Conservation (phyloP, 2,329 filamentous ascomycete species). For the Beauveria sp. region DNA sequence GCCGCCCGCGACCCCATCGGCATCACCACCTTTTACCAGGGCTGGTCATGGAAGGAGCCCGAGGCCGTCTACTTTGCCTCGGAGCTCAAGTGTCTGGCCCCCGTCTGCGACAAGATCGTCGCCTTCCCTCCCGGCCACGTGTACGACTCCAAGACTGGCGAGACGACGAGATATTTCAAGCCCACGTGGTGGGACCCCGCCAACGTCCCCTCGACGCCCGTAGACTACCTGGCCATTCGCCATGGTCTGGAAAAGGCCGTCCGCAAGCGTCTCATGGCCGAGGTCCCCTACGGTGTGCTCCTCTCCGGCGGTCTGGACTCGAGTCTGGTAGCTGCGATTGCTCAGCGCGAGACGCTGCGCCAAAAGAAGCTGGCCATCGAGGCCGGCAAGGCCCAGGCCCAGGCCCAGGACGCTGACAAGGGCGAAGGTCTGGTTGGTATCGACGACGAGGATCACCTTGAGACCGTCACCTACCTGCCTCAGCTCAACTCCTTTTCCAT, state of each 20-base stretch:
- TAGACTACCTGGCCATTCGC: conserved; percentile 78
- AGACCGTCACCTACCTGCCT: conserved; percentile 82
- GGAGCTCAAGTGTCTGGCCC: conserved; percentile 87
- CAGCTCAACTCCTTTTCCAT: conserved; percentile 99
- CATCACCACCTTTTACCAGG: conserved; percentile 95
- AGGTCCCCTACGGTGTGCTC: conserved; percentile 94
- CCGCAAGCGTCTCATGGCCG: conserved; percentile 95
- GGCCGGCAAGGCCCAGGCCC: conserved; percentile 32
- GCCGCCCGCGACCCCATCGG: conserved; percentile 95
- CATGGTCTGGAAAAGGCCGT: conserved; percentile 83
- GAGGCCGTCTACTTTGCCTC: conserved; percentile 91
- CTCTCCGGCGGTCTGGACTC: conserved; percentile 94
- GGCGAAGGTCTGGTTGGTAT: conserved; percentile 81
- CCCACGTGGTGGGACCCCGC: conserved; percentile 85
- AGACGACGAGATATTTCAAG: conserved; percentile 81
- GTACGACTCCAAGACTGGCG: conserved; percentile 87
- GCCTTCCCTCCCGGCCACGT: conserved; percentile 92
- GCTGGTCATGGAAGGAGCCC: conserved; percentile 76
- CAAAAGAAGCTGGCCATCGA: conserved; percentile 58
- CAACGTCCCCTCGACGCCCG: conserved; percentile 68
- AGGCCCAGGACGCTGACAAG: conserved; percentile 47
- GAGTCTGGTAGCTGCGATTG: conserved; percentile 88
- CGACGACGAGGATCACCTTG: conserved; percentile 83
- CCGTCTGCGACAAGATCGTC: conserved; percentile 91
- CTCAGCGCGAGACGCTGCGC: conserved; percentile 82